Base-by-base conservation (phyloP, 2,329 filamentous ascomycete genomes). In the Sphaerostilbella broomeana region DNA sequence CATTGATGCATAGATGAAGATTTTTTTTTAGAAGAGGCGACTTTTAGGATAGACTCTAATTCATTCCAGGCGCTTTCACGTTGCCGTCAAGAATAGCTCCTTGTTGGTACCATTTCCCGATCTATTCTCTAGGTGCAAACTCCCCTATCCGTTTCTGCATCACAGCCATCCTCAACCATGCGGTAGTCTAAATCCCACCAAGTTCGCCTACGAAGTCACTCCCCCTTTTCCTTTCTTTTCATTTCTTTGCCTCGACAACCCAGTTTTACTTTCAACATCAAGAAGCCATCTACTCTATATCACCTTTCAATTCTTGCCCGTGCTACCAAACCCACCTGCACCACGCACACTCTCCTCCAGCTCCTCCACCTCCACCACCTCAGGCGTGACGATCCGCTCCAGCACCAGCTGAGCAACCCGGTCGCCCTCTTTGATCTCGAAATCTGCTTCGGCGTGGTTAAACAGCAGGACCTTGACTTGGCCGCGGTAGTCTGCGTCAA, bases 401-500 rank as follows among this genome's bases (percentile, higher is more conserved):
- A 98, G 70, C 49, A 98, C 79, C 51, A 98, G 74, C 72, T 98
- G 92, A 28, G 92, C 94, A 56, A 98, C 71, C 38, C 92, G 83
- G 64, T 98, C 92, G 35, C 90, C 90, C 57, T 84, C 80, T 56
- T 83, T 82, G 50, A 98, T 71, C 48, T 67, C 71, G 58, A 94
- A 97, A 60, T 95, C 88, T 27, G 67, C 65, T 35, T 95, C 88
- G 36, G 75, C 75, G 62, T 94, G 82, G 68, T 98, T 98, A 64
- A 97, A 97, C 37, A 98, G 77, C 50, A 98, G 73, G 18, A 98
- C 84, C 71, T 94, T 95, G 55, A 98, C 83, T 51, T 85, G 85
- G 15, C 92, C 92, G 24, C 92, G 78, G 70, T 98, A 98, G 65
- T 98, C 92, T 22, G 90, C 89, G 63, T 98, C 92, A 54, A 98